Evolutionary conservation across 2,329 filamentous ascomycete species (phyloP).

Genomic region (Calonectria pteridis): DNA sequence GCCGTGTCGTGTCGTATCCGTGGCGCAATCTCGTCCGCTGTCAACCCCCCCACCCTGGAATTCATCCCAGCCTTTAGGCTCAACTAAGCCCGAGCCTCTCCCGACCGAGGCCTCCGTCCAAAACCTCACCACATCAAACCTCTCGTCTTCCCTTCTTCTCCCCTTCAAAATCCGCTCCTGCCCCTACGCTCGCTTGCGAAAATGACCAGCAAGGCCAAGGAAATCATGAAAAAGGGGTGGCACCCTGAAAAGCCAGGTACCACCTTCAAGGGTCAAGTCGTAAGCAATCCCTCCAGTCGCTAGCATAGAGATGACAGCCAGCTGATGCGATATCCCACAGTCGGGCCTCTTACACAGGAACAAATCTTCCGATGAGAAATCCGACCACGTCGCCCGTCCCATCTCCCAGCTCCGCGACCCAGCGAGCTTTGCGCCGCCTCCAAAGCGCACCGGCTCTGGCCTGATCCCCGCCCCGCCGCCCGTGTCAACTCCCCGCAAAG

Average conservation of each 20-base stretch:
- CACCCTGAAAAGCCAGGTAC: constrained; percentile 60
- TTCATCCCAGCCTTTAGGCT: neutral
- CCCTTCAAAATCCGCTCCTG: neutral
- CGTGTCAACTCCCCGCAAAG: constrained; percentile 41
- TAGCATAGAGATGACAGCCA: neutral
- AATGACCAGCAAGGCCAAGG: constrained; percentile 61
- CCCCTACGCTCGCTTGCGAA: neutral
- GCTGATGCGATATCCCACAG: constrained; percentile 46
- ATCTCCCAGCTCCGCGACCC: constrained; percentile 81
- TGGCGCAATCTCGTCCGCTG: constrained; percentile 4
- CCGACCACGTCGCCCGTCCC: constrained; percentile 65
- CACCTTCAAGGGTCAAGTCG: constrained; percentile 57
- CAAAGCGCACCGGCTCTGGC: constrained; percentile 67
- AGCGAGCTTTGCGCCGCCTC: constrained; percentile 82
- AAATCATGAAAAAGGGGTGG: constrained; percentile 65
- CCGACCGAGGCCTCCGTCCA: constrained; percentile 17
- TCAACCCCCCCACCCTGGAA: neutral
- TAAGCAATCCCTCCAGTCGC: constrained; percentile 48
- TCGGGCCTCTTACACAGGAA: constrained; percentile 60
- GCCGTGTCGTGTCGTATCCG: neutral
- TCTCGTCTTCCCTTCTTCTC: neutral
- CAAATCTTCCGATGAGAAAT: constrained; percentile 45
- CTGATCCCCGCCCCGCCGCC: constrained; percentile 44
- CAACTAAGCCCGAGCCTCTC: constrained; percentile 12
- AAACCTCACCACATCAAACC: neutral